Evolutionary conservation across 164 flowering plant genomes (phyloP).

Genomic region (Dillenia suffruticosa): DNA sequence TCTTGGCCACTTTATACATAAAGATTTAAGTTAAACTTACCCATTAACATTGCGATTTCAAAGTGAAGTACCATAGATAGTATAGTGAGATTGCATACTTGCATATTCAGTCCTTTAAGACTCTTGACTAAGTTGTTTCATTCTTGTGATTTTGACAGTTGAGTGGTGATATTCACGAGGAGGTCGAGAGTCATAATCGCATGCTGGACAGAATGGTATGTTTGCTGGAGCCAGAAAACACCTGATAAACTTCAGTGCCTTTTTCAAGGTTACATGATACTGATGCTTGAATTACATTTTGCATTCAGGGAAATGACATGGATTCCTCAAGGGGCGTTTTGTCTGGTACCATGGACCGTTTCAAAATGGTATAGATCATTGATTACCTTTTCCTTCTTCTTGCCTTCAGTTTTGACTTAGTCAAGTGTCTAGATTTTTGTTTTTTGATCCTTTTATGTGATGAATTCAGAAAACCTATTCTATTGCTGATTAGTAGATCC

Average conservation of each 20-base stretch:
- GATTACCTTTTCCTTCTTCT: not conserved
- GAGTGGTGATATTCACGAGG: conserved; percentile 86
- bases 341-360: conserved; percentile 84
- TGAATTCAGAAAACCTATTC: too few relatives aligned
- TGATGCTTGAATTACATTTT: conserved; percentile 6
- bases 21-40: too few relatives aligned
- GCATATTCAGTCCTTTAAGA: not conserved
- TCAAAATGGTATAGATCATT: conserved; percentile 54
- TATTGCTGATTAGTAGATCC: not conserved
- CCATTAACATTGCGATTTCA: too few relatives aligned
- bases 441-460: too few relatives aligned
- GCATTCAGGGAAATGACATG: conserved; percentile 73
- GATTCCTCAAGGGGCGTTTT: conserved; percentile 81
- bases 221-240: not conserved
- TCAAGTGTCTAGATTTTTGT: too few relatives aligned
- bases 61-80: too few relatives aligned
- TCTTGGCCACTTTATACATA: too few relatives aligned
- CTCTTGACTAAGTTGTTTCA: not conserved
- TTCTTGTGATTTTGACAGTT: conserved; percentile 36
- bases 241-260: too few relatives aligned
- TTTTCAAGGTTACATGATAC: too few relatives aligned
- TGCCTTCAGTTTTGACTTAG: not conserved
- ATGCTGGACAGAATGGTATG: conserved; percentile 80
- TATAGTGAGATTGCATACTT: too few relatives aligned
- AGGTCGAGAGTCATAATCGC: conserved; percentile 77